These are phyloP conservation scores for Phytophthora foliorum DNA, from an alignment of 352 stramenopile species.

Conservation along the genomic window DNA sequence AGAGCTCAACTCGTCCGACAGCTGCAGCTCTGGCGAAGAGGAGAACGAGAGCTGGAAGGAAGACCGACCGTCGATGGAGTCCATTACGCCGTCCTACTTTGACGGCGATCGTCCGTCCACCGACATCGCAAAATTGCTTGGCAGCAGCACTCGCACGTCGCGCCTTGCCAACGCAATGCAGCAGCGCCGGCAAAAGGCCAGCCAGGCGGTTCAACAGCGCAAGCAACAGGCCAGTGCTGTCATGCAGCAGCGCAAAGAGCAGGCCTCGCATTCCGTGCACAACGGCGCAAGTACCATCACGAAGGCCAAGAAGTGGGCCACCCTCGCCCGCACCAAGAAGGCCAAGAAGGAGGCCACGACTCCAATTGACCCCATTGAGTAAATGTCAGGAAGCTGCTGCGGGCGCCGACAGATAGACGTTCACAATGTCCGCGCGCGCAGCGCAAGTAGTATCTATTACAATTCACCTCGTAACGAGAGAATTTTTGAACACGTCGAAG, in stretches of 20 bases:
- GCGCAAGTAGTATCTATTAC: conserved; percentile 42
- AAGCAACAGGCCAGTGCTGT: conserved; percentile 36
- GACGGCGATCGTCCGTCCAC: conserved; percentile 55
- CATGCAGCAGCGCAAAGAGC: conserved; percentile 38
- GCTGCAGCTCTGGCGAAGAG: conserved; percentile 42
- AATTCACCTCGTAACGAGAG: conserved; percentile 36
- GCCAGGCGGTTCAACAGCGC: conserved; percentile 39
- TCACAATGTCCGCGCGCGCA: conserved; percentile 3
- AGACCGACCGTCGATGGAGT: conserved; percentile 42
- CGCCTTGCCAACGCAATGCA: conserved; percentile 42
- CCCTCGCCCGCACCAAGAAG: conserved; percentile 30
- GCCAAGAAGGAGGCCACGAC: conserved; percentile 24
- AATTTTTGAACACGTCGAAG: conserved; percentile 20
- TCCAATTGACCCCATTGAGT: conserved; percentile 38
- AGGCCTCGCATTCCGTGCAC: conserved; percentile 22
- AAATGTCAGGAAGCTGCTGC: conserved; percentile 25
- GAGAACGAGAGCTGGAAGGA: conserved; percentile 39
- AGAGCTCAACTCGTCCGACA: conserved; percentile 52
- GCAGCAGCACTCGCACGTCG: conserved; percentile 34
- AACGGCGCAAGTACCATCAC: conserved; percentile 31
- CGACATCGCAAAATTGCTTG: conserved; percentile 54
- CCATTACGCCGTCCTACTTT: conserved; percentile 43
- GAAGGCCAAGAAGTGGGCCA: conserved; percentile 48
- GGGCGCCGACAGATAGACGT: conserved; percentile 20
- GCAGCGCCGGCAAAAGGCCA: conserved; percentile 46